Evolutionary conservation across 1,139 yeast species (phyloP), one percentile per base, ranked within the genome.

Genomic region (Candida sp.): DNA sequence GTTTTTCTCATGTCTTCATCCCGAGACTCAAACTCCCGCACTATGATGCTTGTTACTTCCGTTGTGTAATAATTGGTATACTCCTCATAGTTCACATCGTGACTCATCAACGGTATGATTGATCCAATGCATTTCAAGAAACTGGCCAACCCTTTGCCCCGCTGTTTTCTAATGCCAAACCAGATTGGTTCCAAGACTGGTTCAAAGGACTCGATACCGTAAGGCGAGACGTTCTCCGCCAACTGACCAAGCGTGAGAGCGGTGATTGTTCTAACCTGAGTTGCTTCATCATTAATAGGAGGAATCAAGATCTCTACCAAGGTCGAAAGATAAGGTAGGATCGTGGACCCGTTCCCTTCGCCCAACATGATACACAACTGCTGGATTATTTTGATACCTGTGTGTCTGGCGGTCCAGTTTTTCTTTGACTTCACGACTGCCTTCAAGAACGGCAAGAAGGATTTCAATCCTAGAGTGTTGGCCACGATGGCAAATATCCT

Each of bases 171-270:
- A 31, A 91, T 80, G 2, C 97, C 98, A 22, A 75, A 71, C 97
- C 97, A 92, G 6, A 91, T 68, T 0, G 93, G 90, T 55, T 89
- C 94, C 39, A 94, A 65, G 1, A 75, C 67, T 7, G 66, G 70
- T 57, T 89, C 96, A 66, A 94, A 93, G 0, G 96, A 84, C 60
- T 91, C 98, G 51, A 90, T 88, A 46, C 99, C 99, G 68, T 88
- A 91, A 0, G 99, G 99, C 25, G 83, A 77, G 1, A 93, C 84
- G n/a, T 89, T 87, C 46, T 90, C 96, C 0, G 98, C 98, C 35
- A 94, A 67, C 5, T 87, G 83, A 0, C 96, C 76, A 1, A 93
- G 61, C 0, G 97, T 85, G 33, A 79, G 70, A 0, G 97, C 97
- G 0, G 96, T 77, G 7, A 86, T 78, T 3, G 82, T 81, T 49